A percentile compares a stretch with the other conserved stretches of the same genome.
phyloP scores from a whole-genome alignment of 768 basidiomycete genomes.

The Mrakia gelida region DNA sequence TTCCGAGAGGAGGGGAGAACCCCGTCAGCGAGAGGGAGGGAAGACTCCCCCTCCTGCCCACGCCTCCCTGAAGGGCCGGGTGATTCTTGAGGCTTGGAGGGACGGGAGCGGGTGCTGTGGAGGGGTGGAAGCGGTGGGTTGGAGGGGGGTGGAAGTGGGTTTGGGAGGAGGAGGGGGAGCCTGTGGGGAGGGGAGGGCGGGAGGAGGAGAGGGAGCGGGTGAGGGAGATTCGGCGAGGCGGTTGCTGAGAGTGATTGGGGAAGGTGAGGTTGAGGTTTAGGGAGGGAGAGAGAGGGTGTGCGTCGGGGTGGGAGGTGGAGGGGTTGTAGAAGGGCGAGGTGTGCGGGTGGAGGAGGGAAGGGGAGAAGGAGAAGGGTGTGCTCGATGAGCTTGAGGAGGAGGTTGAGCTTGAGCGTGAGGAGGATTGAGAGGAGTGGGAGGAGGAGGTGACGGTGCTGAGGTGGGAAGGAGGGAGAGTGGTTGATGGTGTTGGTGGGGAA shows the following conservation, averaged over 20 bases:
- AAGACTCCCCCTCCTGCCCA: not conserved
- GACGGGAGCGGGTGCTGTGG: not conserved
- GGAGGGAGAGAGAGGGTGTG: not conserved
- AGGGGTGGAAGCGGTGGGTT: not conserved
- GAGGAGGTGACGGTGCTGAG: not conserved
- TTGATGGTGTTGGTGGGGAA: no score
- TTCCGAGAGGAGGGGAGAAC: not conserved
- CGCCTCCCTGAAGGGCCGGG: not conserved
- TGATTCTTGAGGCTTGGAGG: not conserved
- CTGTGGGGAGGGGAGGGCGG: not conserved
- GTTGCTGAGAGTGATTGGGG: not conserved
- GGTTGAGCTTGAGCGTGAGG: not conserved
- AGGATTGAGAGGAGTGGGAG: no score
- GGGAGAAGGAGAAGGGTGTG: not conserved
- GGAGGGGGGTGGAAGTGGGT: constrained; percentile 4
- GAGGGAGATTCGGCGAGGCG: not conserved
- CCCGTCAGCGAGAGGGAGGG: not conserved
- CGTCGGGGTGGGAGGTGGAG: not conserved
- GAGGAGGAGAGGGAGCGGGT: constrained; percentile 7
- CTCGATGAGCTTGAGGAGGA: not conserved
- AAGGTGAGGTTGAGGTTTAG: not conserved
- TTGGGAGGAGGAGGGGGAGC: not conserved
- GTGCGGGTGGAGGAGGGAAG: not conserved
- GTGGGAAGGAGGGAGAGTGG: not conserved
- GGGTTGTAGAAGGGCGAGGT: not conserved